These are phyloP conservation scores for Tulasnella sp. DNA, from an alignment of 768 basidiomycete genomes.

Conservation along the genomic window DNA sequence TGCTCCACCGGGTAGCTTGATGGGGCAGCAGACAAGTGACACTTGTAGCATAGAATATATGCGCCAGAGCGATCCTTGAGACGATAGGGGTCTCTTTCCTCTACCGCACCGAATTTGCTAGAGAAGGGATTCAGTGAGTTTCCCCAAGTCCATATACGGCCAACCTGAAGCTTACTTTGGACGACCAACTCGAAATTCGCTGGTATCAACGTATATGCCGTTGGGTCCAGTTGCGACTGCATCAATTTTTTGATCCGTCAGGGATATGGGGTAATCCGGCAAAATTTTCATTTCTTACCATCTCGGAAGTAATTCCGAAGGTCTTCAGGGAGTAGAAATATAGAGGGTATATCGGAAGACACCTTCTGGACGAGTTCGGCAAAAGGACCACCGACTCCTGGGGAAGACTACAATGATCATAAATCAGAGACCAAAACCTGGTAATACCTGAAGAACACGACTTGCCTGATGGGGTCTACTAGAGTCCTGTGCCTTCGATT, in stretches of 20 bases:
- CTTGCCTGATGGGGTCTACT: slow-evolving; percentile 19
- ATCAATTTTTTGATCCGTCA: slow-evolving; percentile 1
- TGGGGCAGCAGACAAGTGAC: slow-evolving; percentile 59
- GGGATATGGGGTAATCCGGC: neutral
- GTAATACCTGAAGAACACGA: no score
- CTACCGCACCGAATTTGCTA: slow-evolving; percentile 76
- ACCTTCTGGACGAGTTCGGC: slow-evolving; percentile 54
- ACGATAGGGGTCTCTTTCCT: slow-evolving; percentile 81
- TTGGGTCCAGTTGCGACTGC: slow-evolving; percentile 65
- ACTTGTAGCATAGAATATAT: slow-evolving; percentile 81
- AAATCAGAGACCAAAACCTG: no score
- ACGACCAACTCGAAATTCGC: slow-evolving; percentile 61
- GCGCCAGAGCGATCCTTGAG: slow-evolving; percentile 73
- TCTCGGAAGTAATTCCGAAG: slow-evolving; percentile 75
- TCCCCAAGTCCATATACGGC: slow-evolving; percentile 2
- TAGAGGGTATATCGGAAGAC: slow-evolving; percentile 55
- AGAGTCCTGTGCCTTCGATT: slow-evolving; percentile 43
- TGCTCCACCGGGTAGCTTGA: slow-evolving; percentile 39
- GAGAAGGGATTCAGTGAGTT: neutral
- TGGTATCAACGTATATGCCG: slow-evolving; percentile 73
- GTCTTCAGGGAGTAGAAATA: slow-evolving; percentile 79
- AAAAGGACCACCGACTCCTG: slow-evolving; percentile 20
- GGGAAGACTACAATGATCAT: no score
- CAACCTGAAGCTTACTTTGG: slow-evolving; percentile 50
- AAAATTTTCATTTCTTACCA: slow-evolving; percentile 36